Conservation (phyloP, 2,329 filamentous ascomycete genomes). For the Aureobasidium sp. region DNA sequence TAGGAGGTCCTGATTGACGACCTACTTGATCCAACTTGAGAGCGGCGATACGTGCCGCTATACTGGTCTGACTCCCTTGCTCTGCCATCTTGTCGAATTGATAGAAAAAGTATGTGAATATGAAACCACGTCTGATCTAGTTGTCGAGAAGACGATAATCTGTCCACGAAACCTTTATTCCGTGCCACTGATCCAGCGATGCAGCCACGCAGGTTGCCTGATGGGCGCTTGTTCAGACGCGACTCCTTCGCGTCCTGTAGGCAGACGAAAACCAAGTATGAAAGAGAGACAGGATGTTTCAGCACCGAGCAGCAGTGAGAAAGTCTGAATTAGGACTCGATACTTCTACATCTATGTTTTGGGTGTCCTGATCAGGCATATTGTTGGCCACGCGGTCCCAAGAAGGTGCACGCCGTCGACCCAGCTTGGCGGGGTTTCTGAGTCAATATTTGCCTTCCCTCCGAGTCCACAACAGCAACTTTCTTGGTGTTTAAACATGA, state of each 20-base stretch:
- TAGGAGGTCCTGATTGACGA: slow-evolving; percentile 34
- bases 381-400: not conserved
- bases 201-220: slow-evolving; percentile 16
- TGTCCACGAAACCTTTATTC: not conserved
- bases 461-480: not conserved
- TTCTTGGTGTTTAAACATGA: not conserved
- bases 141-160: not conserved
- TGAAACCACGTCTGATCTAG: not conserved
- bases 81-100: slow-evolving; percentile 21
- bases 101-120: not conserved
- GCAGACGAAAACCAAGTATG: not conserved
- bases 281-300: not conserved
- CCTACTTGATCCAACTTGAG: slow-evolving; percentile 53
- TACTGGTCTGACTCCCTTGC: slow-evolving; percentile 31
- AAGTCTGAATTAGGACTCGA: not conserved
- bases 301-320: not conserved
- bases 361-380: not conserved
- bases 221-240: slow-evolving; percentile 15
- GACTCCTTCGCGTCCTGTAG: not conserved
- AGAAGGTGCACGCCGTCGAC: not conserved
- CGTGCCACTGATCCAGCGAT: slow-evolving; percentile 1
- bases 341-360: not conserved
- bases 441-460: not conserved
- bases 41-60: slow-evolving; percentile 53
- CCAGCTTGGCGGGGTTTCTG: slow-evolving; percentile 3